Conservation (phyloP, 441 rosid species). For the Adansonia rubrostipa region DNA sequence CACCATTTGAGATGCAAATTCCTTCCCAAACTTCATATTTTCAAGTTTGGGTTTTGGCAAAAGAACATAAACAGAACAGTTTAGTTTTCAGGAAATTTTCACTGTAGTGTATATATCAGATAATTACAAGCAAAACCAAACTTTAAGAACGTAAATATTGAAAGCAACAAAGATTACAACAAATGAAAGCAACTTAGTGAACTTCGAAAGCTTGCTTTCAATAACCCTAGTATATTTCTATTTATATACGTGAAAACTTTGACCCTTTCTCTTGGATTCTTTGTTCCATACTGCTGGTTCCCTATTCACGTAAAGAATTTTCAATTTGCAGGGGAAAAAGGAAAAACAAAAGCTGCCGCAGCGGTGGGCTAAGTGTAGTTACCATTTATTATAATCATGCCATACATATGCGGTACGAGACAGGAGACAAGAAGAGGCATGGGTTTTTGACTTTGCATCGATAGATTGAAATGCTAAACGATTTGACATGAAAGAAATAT, state of each 20-base stretch:
- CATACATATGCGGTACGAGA: not conserved
- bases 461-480: not conserved
- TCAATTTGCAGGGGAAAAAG: not conserved
- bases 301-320: not conserved
- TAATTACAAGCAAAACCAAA: not conserved
- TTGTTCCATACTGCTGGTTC: not conserved
- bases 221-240: not conserved
- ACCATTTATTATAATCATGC: not conserved
- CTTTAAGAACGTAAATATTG: not conserved
- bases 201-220: not conserved
- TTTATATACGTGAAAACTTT: not conserved
- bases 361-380: not conserved
- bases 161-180: not conserved
- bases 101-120: not conserved
- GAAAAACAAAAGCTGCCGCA: not conserved
- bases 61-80: not conserved
- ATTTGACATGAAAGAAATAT: not conserved
- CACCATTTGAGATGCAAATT: constrained; percentile 70
- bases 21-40: constrained; percentile 80
- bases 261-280: not conserved
- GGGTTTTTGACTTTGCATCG: not conserved
- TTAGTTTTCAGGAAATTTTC: not conserved
- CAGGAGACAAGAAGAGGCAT: not conserved
- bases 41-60: not conserved
- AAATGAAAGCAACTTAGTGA: not conserved